Conservation (phyloP, 331 rosid genomes). For the Spiraea crenata region DNA sequence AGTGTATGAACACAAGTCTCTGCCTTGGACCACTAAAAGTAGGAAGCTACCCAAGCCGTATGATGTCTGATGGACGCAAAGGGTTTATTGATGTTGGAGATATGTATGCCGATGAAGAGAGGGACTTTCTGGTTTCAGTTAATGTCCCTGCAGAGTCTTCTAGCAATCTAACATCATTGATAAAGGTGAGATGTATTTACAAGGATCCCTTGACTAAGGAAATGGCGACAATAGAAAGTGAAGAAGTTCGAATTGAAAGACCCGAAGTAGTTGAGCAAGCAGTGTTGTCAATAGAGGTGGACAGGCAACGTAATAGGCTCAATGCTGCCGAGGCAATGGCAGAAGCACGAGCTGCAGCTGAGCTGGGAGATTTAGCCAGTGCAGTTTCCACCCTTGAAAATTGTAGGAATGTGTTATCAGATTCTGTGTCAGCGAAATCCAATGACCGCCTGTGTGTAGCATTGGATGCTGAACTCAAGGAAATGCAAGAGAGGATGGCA, state of each 20-base stretch:
- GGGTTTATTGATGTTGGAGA: conserved; percentile 83
- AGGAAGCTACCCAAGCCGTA: conserved; percentile 79
- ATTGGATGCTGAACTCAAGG: conserved; percentile 94
- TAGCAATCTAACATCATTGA: conserved; percentile 55
- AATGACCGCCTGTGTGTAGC: conserved; percentile 75
- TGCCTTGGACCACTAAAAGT: conserved; percentile 65
- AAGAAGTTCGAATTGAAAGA: conserved; percentile 71
- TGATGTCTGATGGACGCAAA: conserved; percentile 51
- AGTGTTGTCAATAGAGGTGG: conserved; percentile 76
- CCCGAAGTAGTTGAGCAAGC: conserved; percentile 47
- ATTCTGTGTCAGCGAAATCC: conserved; percentile 64
- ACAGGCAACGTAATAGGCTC: conserved; percentile 85
- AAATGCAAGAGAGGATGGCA: conserved; percentile 94
- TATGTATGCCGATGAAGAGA: conserved; percentile 92
- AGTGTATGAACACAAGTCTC: conserved; percentile 53
- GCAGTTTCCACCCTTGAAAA: conserved; percentile 73
- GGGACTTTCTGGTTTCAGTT: conserved; percentile 84
- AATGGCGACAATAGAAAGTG: conserved; percentile 49
- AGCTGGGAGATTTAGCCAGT: conserved; percentile 63
- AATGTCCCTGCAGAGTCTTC: conserved; percentile 58
- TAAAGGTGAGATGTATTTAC: conserved; percentile 70
- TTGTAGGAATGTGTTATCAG: conserved; percentile 58
- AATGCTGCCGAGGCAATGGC: conserved; percentile 94
- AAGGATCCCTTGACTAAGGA: conserved; percentile 84
- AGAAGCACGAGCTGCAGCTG: conserved; percentile 75